These are phyloP conservation scores for Wickerhamiella kurtzmanii DNA, from an alignment of 805 yeast genomes.

Conservation along the genomic window DNA sequence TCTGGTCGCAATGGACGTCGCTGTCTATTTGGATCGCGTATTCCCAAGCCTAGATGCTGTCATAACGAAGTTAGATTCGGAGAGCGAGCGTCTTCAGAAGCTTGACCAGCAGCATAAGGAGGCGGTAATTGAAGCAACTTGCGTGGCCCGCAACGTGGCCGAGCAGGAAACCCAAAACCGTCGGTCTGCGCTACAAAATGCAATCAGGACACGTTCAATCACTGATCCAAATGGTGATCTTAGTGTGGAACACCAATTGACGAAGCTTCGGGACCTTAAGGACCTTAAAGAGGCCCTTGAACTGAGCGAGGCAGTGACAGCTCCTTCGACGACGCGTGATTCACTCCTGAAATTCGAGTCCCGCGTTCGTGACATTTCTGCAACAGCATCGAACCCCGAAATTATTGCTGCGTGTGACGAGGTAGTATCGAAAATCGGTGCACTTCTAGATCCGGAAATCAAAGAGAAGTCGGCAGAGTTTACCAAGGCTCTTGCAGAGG, in stretches of 20 bases:
- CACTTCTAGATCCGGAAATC: constrained; percentile 3
- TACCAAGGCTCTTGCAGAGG: constrained; percentile 2
- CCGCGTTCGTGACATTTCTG: background rate
- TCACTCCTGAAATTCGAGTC: background rate
- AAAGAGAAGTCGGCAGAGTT: constrained; percentile 1
- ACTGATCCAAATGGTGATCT: background rate
- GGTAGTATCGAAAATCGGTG: background rate
- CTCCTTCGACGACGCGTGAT: background rate
- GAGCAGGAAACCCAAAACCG: background rate
- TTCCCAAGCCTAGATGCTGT: constrained; percentile 18
- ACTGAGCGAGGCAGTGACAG: background rate
- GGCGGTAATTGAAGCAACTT: background rate
- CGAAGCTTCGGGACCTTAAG: background rate
- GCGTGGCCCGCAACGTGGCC: background rate
- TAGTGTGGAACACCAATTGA: background rate
- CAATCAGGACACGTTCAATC: background rate
- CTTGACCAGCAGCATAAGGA: background rate
- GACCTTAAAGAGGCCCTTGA: background rate
- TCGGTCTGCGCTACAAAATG: background rate
- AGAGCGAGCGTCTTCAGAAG: constrained; percentile 7
- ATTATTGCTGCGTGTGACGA: background rate
- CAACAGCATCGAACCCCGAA: background rate
- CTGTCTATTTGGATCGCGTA: constrained; percentile 15
- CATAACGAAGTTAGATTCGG: constrained; percentile 10
- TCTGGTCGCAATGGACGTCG: background rate